Conservation (phyloP, 2,329 filamentous ascomycete genomes). For the Akanthomyces lecanii region DNA sequence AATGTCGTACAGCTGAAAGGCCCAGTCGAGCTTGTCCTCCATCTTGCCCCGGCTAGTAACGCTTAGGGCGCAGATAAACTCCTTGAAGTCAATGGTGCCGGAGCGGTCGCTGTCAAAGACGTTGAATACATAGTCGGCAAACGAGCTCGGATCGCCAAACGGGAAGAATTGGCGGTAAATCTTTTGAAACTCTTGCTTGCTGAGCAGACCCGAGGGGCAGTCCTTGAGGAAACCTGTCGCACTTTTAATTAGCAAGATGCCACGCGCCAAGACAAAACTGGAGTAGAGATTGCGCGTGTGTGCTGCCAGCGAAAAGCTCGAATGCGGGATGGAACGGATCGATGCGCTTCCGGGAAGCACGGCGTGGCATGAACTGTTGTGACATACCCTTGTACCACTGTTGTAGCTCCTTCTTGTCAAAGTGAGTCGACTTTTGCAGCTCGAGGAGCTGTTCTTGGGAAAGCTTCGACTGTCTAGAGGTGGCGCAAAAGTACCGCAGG, state of each 20-base stretch:
- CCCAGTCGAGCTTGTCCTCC: slow-evolving; percentile 99
- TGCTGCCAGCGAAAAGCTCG: no score
- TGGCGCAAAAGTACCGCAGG: slow-evolving; percentile 19
- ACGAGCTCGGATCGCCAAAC: slow-evolving; percentile 93
- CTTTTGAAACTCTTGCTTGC: slow-evolving; percentile 98
- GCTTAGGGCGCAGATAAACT: slow-evolving; percentile 97
- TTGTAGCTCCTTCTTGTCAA: slow-evolving; percentile 99
- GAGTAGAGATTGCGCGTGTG: no score
- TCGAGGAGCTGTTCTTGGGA: slow-evolving; percentile 93
- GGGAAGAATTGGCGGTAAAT: slow-evolving; percentile 99
- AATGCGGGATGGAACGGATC: background rate
- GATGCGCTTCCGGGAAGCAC: background rate
- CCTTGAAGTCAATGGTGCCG: slow-evolving; percentile 97
- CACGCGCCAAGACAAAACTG: no score
- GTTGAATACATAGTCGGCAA: slow-evolving; percentile 98
- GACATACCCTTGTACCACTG: slow-evolving; percentile 97
- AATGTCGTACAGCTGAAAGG: slow-evolving; percentile 98
- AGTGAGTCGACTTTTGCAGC: slow-evolving; percentile 94
- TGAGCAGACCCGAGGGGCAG: slow-evolving; percentile 93
- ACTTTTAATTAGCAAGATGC: background rate
- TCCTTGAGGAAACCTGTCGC: slow-evolving; percentile 88
- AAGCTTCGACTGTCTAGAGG: slow-evolving; percentile 87
- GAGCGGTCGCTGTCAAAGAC: slow-evolving; percentile 98
- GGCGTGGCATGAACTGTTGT: background rate
- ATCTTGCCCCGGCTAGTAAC: slow-evolving; percentile 97